Percentiles rank a stretch among this genome's conserved stretches.
Evolutionary conservation across 2,329 filamentous ascomycete species (phyloP).

Genomic region (Fusarium humuli): DNA sequence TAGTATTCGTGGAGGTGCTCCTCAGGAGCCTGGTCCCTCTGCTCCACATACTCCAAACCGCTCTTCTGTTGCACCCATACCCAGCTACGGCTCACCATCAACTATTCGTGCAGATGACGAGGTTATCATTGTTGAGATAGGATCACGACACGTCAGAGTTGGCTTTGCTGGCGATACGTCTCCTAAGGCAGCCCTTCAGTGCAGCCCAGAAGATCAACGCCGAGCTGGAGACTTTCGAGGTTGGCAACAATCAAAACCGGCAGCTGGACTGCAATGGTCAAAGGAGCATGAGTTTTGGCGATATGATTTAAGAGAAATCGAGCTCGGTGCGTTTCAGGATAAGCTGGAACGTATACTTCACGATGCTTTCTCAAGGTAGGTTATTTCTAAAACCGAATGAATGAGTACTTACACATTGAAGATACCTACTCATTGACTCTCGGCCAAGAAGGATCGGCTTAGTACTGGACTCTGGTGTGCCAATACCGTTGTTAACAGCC

Average conservation of each 20-base stretch:
- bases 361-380: conserved; percentile 82
- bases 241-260: conserved; percentile 68
- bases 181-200: conserved; percentile 77
- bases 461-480: conserved; percentile 80
- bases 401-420: conserved; percentile 48
- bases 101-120: conserved; percentile 83
- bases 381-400: not conserved
- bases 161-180: conserved; percentile 87
- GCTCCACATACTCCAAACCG: conserved; percentile 72
- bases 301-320: conserved; percentile 76
- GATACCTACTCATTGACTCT: conserved; percentile 76
- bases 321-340: conserved; percentile 85
- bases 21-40: conserved; percentile 51
- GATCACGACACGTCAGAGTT: conserved; percentile 79
- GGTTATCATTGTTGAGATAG: conserved; percentile 83
- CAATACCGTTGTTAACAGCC: conserved; percentile 80
- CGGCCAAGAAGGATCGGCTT: conserved; percentile 80
- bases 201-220: conserved; percentile 80
- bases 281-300: conserved; percentile 80
- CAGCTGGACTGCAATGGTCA: conserved; percentile 68
- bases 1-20: conserved; percentile 63
- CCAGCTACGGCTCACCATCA: conserved; percentile 69
- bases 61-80: conserved; percentile 63
- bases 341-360: conserved; percentile 86
- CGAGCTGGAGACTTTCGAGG: conserved; percentile 84